Evolutionary conservation across 768 basidiomycete species (phyloP).

Genomic region (Tulasnella sp.): DNA sequence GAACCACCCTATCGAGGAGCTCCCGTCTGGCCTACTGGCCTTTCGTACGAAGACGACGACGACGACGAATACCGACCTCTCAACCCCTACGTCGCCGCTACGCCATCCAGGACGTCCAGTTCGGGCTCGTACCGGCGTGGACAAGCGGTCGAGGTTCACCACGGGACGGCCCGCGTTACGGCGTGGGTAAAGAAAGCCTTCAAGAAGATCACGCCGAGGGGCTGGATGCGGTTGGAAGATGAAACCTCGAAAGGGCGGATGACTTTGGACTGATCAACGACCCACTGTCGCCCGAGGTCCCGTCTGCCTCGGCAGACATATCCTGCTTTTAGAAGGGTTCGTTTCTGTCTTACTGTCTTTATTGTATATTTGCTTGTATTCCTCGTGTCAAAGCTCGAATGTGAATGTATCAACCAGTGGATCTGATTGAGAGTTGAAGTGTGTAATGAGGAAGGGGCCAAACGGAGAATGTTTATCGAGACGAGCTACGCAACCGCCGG

Average conservation of each 20-base stretch:
- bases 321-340: background rate
- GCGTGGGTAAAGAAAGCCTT: background rate
- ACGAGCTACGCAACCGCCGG: too few species aligned
- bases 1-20: background rate
- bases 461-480: too few species aligned
- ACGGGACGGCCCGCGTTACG: background rate
- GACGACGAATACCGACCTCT: background rate
- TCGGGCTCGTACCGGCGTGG: background rate
- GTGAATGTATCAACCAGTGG: too few species aligned
- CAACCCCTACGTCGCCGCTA: background rate
- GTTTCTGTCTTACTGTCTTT: too few species aligned
- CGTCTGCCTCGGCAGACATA: background rate
- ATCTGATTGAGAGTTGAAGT: too few species aligned
- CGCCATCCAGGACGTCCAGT: background rate
- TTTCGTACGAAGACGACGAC: background rate
- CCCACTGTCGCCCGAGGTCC: background rate
- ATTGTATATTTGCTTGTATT: too few species aligned
- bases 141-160: background rate
- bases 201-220: background rate
- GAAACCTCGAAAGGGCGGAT: background rate
- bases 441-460: too few species aligned
- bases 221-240: background rate
- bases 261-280: background rate
- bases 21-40: background rate
- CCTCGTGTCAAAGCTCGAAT: too few species aligned